A percentile compares a stretch with the other conserved stretches of the same genome.
phyloP scores from a whole-genome alignment of 2,329 filamentous ascomycete species.

The Zarea fungicola region DNA sequence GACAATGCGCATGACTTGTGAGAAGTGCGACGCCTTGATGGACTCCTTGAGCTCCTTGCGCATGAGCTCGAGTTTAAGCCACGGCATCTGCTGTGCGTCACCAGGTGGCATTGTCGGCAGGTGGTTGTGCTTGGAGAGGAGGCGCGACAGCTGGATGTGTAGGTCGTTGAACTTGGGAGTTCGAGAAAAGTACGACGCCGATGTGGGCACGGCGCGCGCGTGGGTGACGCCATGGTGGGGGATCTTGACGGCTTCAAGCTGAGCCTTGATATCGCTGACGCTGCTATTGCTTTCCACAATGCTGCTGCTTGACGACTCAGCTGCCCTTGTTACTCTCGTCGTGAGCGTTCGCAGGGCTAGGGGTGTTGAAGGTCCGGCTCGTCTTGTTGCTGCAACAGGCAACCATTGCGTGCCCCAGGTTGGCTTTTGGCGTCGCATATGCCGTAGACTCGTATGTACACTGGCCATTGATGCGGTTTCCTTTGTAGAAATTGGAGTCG shows the following conservation, averaged over 20 bases:
- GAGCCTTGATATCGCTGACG: conserved; percentile 15
- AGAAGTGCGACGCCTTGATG: conserved; percentile 73
- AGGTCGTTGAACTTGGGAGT: conserved; percentile 82
- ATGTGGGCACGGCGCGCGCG: conserved; percentile 74
- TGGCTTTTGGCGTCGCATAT: conserved; percentile 30
- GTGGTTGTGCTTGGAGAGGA: conserved; percentile 66
- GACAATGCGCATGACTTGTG: conserved; percentile 67
- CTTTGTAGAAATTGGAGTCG: not conserved
- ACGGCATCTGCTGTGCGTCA: conserved; percentile 69
- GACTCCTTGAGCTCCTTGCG: conserved; percentile 64
- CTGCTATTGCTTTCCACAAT: not conserved
- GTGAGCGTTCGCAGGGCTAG: conserved; percentile 14
- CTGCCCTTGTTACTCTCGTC: not conserved
- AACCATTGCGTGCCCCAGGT: conserved; percentile 26
- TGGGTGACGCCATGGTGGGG: conserved; percentile 35
- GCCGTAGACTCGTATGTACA: conserved; percentile 30
- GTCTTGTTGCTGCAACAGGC: conserved; percentile 7
- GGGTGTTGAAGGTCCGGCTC: conserved; percentile 1
- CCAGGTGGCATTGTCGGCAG: conserved; percentile 63
- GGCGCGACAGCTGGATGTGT: conserved; percentile 64
- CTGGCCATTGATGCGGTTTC: conserved; percentile 28
- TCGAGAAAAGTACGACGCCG: conserved; percentile 91
- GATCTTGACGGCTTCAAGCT: conserved; percentile 21
- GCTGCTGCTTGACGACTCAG: not conserved
- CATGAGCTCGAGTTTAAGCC: conserved; percentile 76